A percentile compares a stretch with the other conserved stretches of the same genome.
Evolutionary conservation across 208 protist genomes (phyloP).

Genomic region (Acanthamoeba lenticulata): DNA sequence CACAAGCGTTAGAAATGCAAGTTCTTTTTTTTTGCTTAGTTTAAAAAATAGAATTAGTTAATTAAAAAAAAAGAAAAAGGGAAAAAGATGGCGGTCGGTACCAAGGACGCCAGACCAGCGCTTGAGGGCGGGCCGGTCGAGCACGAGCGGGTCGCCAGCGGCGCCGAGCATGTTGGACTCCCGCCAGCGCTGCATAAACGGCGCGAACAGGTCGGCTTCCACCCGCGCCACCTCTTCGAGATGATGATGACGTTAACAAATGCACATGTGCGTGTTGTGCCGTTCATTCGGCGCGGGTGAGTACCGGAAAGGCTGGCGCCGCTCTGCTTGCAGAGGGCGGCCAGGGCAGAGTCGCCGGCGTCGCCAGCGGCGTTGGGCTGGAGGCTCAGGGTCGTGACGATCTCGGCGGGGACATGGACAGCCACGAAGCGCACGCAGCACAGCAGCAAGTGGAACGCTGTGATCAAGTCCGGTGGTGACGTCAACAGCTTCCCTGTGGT

Average conservation of each 20-base stretch:
- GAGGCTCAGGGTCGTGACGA: background rate
- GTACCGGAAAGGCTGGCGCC: background rate
- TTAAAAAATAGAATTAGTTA: too few species aligned
- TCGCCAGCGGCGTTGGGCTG: too few species aligned
- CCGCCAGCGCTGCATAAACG: background rate
- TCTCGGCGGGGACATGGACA: background rate
- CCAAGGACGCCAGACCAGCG: background rate
- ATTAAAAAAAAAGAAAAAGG: background rate
- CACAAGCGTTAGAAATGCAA: background rate
- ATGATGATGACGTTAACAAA: background rate
- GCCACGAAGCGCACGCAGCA: conserved; percentile 39
- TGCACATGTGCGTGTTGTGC: background rate
- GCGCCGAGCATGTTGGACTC: background rate
- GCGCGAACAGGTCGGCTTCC: background rate
- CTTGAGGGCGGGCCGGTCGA: conserved; percentile 17
- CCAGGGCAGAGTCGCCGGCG: background rate
- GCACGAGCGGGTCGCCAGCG: background rate
- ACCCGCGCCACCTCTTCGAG: background rate
- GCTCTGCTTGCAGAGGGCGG: conserved; percentile 10
- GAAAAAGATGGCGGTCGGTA: background rate
- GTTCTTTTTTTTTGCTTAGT: too few species aligned
- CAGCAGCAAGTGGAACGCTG: conserved; percentile 32
- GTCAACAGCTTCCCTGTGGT: conserved; percentile 24
- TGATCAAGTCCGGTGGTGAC: conserved; percentile 31
- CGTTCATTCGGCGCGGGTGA: too few species aligned